Base-by-base conservation (phyloP, 2,329 filamentous ascomycete species). In the Hymenoscyphus albidus region DNA sequence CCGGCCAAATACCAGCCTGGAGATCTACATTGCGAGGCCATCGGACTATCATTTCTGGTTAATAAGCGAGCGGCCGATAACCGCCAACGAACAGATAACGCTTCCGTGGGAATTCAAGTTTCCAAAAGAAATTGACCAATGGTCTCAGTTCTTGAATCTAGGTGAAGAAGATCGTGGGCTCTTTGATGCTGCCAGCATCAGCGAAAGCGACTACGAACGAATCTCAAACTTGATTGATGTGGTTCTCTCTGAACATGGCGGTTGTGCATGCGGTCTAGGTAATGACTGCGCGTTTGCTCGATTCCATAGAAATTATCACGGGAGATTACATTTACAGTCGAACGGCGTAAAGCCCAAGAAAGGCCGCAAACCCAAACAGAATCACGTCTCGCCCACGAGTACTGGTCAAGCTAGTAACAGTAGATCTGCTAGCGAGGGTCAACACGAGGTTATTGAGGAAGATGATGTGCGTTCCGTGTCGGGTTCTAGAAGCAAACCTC, bases 11-110 rank as follows among this genome's bases (percentile, higher is more conserved):
- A 87, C 95, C n/a, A 84, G 85, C 39, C 81, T 98, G 71, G 93
- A 95, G 74, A 96, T 93, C 0, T 91, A 71, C 85, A 97, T 75
- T 58, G 91, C 91, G 1, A 88, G 87, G 58, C 83, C 85, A 3
- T 88, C 87, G 0, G 89, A 94, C 69, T 96, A 94, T 74, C 92
- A 95, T 74, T 97, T 98, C 76, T 97, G 94, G 85, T 88, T 97
- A 68, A 87, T 97, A 65, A 93, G 92, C 71, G 91, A 91, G 70
- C 85, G 90, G 62, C 83, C 88, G 44, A 93, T 98, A 63, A 77
- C 83, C 16, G 80, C 86, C 0, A 81, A 83, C 51, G 86, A 88
- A 71, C 85, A 87, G 71, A 86, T 85, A 72, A 91, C 81, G 32
- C 84, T 82, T 70, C 85, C 80, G 62, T 92, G 82, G 91, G 91